Evolutionary conservation across 2,329 filamentous ascomycete genomes (phyloP).

Genomic region (Penicillium sp.): DNA sequence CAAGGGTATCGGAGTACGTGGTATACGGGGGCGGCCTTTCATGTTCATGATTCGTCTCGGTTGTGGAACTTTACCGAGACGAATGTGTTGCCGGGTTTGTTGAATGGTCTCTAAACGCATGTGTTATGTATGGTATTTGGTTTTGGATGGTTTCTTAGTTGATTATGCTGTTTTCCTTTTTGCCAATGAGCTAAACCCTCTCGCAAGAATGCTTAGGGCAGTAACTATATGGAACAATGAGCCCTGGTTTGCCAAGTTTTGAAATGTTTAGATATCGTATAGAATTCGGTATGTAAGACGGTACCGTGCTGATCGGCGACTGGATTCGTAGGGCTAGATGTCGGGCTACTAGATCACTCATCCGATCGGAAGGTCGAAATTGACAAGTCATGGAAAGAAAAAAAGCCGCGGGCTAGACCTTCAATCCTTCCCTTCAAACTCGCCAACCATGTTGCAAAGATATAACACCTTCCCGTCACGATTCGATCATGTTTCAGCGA

Average conservation of each 20-base stretch:
- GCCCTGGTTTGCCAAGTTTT: no score
- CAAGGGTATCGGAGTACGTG: conserved; percentile 52
- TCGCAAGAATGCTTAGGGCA: no score
- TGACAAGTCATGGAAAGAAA: neutral
- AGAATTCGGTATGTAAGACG: no score
- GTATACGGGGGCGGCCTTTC: conserved; percentile 46
- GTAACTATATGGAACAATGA: neutral
- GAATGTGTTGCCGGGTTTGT: conserved; percentile 10
- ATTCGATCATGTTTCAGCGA: neutral
- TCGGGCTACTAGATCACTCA: neutral
- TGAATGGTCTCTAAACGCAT: neutral
- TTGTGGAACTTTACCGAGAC: conserved; percentile 19
- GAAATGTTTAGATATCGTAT: no score
- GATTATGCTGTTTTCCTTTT: no score
- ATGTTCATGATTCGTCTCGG: conserved; percentile 19
- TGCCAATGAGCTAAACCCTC: neutral
- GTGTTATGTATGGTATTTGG: no score
- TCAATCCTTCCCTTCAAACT: neutral
- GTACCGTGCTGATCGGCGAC: neutral
- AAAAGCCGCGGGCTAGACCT: neutral
- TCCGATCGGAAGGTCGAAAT: neutral
- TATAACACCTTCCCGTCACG: neutral
- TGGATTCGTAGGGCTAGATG: neutral
- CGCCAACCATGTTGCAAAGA: neutral
- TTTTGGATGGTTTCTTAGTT: no score